Percentiles rank a stretch among this genome's conserved stretches.
phyloP scores from a whole-genome alignment of 768 basidiomycete species.

The Pulveroboletus sp. region DNA sequence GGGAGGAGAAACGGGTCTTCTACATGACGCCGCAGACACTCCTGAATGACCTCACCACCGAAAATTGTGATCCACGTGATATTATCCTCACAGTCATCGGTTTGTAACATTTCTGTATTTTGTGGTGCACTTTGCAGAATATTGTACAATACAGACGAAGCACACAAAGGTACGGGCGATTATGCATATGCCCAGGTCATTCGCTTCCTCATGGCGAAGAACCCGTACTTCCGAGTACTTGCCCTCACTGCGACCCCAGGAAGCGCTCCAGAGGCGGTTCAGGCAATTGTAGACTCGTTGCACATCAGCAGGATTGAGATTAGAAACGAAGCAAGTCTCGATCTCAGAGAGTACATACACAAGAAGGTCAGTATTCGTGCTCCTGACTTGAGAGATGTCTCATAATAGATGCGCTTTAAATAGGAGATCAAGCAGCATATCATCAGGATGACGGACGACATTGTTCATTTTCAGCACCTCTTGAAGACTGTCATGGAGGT shows the following conservation, averaged over 20 bases:
- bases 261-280: slow-evolving; percentile 78
- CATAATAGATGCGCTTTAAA: neutral
- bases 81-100: slow-evolving; percentile 89
- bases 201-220: slow-evolving; percentile 88
- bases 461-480: slow-evolving; percentile 60
- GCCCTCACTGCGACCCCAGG: slow-evolving; percentile 97
- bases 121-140: slow-evolving; percentile 2
- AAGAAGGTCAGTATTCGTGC: slow-evolving; percentile 59
- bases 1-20: slow-evolving; percentile 79
- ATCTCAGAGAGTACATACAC: slow-evolving; percentile 80
- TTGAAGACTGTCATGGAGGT: slow-evolving; percentile 75
- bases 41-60: slow-evolving; percentile 73
- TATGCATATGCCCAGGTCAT: slow-evolving; percentile 90
- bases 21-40: slow-evolving; percentile 97
- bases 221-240: slow-evolving; percentile 87
- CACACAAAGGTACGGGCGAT: slow-evolving; percentile 89
- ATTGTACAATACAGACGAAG: slow-evolving; percentile 61
- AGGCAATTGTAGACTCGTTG: slow-evolving; percentile 83
- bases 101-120: slow-evolving; percentile 27
- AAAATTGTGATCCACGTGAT: slow-evolving; percentile 70
- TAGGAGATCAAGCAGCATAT: slow-evolving; percentile 76
- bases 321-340: slow-evolving; percentile 84
- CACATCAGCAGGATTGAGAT: slow-evolving; percentile 96
- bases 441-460: slow-evolving; percentile 65
- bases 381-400: neutral